phyloP scores from a whole-genome alignment of 1,284 basidiomycete species.

The Tranzscheliella williamsii region DNA sequence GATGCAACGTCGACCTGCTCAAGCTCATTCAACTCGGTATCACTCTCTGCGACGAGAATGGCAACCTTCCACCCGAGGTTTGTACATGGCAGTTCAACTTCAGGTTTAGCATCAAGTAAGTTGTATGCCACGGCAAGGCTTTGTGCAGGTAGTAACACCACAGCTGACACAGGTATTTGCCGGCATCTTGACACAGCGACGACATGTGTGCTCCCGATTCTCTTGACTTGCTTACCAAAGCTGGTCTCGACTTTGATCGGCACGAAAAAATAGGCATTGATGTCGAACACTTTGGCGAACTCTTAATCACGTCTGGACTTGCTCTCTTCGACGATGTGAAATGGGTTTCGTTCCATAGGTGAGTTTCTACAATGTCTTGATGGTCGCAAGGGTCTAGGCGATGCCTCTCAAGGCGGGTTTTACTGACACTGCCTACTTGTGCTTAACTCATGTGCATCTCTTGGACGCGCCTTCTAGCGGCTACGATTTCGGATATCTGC shows the following conservation, averaged over 20 bases:
- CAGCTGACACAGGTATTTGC: not conserved
- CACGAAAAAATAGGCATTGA: slow-evolving; percentile 90
- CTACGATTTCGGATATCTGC: slow-evolving; percentile 98
- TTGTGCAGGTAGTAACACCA: too few relatives aligned
- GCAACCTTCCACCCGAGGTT: slow-evolving; percentile 76
- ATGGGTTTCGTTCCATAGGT: slow-evolving; percentile 99
- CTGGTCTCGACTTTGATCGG: slow-evolving; percentile 91
- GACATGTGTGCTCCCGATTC: slow-evolving; percentile 99
- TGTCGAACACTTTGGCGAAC: slow-evolving; percentile 93
- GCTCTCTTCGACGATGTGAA: slow-evolving; percentile 86
- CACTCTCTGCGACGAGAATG: slow-evolving; percentile 89
- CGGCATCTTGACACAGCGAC: slow-evolving; percentile 66
- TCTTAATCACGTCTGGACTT: slow-evolving; percentile 92
- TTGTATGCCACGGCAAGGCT: too few relatives aligned
- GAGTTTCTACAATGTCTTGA: slow-evolving; percentile 56
- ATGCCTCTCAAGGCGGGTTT: too few relatives aligned
- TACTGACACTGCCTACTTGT: not conserved
- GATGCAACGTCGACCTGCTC: slow-evolving; percentile 90
- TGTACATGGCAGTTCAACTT: slow-evolving; percentile 99
- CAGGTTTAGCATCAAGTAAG: slow-evolving; percentile 84
- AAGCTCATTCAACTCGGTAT: slow-evolving; percentile 97
- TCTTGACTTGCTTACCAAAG: slow-evolving; percentile 89
- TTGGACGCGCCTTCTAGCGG: slow-evolving; percentile 71
- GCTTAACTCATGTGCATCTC: not conserved
- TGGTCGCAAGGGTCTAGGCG: too few relatives aligned